phyloP scores from a whole-genome alignment of 1,139 yeast species.

The Wickerhamomyces sp. region DNA sequence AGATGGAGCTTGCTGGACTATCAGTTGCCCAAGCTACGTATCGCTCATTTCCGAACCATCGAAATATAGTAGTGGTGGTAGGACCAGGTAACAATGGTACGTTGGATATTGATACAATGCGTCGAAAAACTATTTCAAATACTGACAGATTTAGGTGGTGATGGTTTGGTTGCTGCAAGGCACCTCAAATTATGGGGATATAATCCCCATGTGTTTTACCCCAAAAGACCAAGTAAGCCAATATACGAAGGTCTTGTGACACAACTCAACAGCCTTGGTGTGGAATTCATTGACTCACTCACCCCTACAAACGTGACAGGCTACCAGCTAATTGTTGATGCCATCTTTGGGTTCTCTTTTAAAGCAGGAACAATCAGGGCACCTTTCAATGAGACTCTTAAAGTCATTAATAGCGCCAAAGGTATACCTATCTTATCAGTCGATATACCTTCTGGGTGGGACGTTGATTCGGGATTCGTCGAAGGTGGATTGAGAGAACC shows the following conservation, averaged over 20 bases:
- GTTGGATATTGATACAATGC: not conserved
- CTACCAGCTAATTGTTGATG: conserved; percentile 44
- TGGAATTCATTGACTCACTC: conserved; percentile 35
- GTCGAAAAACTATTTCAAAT: not conserved
- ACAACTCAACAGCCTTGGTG: conserved; percentile 55
- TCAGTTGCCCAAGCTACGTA: conserved; percentile 88
- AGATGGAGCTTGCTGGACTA: conserved; percentile 93
- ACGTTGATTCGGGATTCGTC: conserved; percentile 79
- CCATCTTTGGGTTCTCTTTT: conserved; percentile 91
- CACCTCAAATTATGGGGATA: conserved; percentile 81
- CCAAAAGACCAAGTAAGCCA: conserved; percentile 45
- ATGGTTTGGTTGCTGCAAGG: conserved; percentile 92
- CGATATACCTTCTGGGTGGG: conserved; percentile 97
- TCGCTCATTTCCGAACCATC: conserved; percentile 49
- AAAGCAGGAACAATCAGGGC: conserved; percentile 72
- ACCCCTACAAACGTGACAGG: conserved; percentile 1
- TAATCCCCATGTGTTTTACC: conserved; percentile 64
- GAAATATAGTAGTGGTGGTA: conserved; percentile 60
- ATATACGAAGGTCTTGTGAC: conserved; percentile 41
- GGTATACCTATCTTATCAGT: conserved; percentile 65
- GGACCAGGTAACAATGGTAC: conserved; percentile 93
- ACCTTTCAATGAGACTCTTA: conserved; percentile 64
- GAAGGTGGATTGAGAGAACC: conserved; percentile 48
- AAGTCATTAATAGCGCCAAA: conserved; percentile 34
- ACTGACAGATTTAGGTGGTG: conserved; percentile 65